Conservation (phyloP, 768 basidiomycete species). For the Boletus bicolor region DNA sequence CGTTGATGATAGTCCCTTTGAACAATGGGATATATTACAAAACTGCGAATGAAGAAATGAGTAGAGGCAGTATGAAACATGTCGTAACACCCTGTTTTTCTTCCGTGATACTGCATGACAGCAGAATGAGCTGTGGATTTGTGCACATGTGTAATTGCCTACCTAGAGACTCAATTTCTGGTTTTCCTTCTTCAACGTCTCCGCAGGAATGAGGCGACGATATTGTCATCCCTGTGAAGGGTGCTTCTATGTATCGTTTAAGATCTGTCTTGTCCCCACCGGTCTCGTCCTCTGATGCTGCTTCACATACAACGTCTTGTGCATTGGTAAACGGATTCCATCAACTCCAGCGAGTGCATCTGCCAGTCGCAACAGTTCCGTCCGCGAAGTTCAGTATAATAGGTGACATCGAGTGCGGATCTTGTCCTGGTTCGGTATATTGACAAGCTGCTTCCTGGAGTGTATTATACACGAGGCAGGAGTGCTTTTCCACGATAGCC, state of each 20-base stretch:
- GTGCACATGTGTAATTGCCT: neutral
- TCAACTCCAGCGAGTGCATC: no score
- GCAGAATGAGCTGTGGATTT: slow-evolving; percentile 6
- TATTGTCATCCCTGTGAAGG: slow-evolving; percentile 43
- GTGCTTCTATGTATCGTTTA: slow-evolving; percentile 25
- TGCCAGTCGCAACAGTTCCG: no score
- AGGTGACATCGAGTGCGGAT: slow-evolving; percentile 26
- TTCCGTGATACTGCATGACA: slow-evolving; percentile 12
- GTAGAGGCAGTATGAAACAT: neutral
- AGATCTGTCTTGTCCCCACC: neutral
- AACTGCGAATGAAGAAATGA: slow-evolving; percentile 26
- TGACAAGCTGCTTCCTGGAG: slow-evolving; percentile 18
- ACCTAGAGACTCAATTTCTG: slow-evolving; percentile 19
- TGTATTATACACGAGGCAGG: slow-evolving; percentile 22
- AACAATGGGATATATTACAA: slow-evolving; percentile 33
- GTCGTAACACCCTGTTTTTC: slow-evolving; percentile 1
- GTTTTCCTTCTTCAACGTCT: slow-evolving; percentile 25
- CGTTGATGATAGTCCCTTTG: slow-evolving; percentile 34
- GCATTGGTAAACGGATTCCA: no score
- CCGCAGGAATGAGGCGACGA: slow-evolving; percentile 35
- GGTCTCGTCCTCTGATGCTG: no score
- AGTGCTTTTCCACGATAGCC: slow-evolving; percentile 15
- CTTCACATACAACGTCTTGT: no score
- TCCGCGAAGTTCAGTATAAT: slow-evolving; percentile 7
- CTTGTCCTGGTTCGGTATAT: slow-evolving; percentile 7